Base-by-base conservation (phyloP, 345 rosid genomes). In the Toxicodendron radicans region DNA sequence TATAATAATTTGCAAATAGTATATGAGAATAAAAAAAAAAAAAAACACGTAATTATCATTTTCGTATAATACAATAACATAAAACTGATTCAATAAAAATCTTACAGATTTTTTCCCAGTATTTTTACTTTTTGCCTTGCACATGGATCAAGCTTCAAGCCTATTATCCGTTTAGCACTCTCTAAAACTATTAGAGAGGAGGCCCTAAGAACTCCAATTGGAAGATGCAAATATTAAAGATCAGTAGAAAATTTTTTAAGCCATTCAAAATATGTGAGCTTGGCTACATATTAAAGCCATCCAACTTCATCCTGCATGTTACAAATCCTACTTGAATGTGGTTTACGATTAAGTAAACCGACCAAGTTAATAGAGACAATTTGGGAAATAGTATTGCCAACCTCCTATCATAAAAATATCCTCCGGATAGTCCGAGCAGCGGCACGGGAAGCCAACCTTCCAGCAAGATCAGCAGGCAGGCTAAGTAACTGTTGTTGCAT, bases 391-490 rank as follows among this genome's bases (percentile, higher is more conserved):
- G 60, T 20, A 18, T 32, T 2, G 45, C 58, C 58, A 38, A 45
- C 69, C 33, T n/a, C 30, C 16, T 64, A 73, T 90, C 78, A 91
- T 49, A 91, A 79, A 68, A 94, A 87, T 24, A 91, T 76, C 79
- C 90, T 86, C 61, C 87, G 87, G 78, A 94, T 76, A 48, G 97
- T 91, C 86, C 97, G 80, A 4, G 98, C 97, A 3, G 81, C 71
- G 35, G 91, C 91, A 17, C 98, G 91, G 71, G 98, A 89, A 63
- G 87, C 62, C 80, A 94, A 80, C 81, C 92, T 88, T 77, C 89
- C 84, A 43, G 80, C 87, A 71, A 94, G 81, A 81, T 94, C 95
- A 53, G 84, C 82, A 30, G 98, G 98, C 80, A 94, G 70, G 76
- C 79, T 87, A 80, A 92, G 83, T 69, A 94, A 77, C 80, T 79